Evolutionary conservation across 306 rosid species (phyloP).

Genomic region (Corylus heterophylla): DNA sequence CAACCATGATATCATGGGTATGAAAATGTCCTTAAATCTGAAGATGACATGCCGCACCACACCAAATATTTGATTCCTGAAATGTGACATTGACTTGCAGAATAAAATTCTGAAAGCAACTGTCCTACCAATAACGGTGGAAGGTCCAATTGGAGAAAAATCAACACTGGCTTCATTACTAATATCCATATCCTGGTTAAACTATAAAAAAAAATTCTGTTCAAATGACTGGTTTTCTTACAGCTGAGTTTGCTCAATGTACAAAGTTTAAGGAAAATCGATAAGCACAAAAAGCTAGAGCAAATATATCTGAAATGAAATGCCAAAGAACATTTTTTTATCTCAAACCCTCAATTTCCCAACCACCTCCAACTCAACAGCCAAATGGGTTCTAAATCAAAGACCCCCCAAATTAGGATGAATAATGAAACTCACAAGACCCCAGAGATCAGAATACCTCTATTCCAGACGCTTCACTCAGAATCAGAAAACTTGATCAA

Average conservation of each 20-base stretch:
- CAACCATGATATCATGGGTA: constrained; percentile 65
- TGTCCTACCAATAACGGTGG: constrained; percentile 72
- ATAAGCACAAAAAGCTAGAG: too few species aligned
- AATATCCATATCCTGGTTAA: constrained; percentile 62
- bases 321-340: too few species aligned
- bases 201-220: neutral
- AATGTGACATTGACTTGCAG: constrained; percentile 72
- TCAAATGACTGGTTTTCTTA: neutral
- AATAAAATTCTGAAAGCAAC: constrained; percentile 77
- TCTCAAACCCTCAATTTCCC: too few species aligned
- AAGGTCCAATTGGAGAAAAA: constrained; percentile 83
- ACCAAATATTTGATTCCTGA: constrained; percentile 55
- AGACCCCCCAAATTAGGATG: too few species aligned
- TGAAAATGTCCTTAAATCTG: constrained; percentile 49
- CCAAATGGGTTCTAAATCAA: too few species aligned
- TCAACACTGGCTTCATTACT: constrained; percentile 87
- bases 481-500: too few species aligned
- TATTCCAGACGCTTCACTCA: too few species aligned
- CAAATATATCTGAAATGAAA: too few species aligned
- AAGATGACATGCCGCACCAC: constrained; percentile 39
- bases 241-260: constrained; percentile 6
- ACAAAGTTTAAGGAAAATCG: constrained; percentile 2
- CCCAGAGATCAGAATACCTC: too few species aligned
- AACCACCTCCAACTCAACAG: too few species aligned
- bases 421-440: too few species aligned